These are phyloP conservation scores for Acanthamoeba healyi DNA, from an alignment of 208 protist species.

Conservation along the genomic window DNA sequence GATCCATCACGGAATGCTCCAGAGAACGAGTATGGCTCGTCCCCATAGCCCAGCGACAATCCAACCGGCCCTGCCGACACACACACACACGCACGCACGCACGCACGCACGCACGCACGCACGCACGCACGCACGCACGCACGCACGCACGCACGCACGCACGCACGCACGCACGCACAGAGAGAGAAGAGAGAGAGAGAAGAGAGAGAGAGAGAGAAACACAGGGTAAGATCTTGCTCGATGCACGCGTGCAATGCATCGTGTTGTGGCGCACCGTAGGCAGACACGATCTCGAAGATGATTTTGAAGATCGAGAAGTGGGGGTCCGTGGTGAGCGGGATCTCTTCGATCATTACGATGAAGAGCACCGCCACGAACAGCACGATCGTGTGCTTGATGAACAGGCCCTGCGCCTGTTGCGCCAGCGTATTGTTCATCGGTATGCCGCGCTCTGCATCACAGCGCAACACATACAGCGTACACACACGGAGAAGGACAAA, in stretches of 20 bases:
- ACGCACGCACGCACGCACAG: too few species aligned
- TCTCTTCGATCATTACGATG: constrained; percentile 44
- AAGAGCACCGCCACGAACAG: constrained; percentile 59
- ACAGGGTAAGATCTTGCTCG: too few species aligned
- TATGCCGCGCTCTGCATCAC: background rate
- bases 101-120: too few species aligned
- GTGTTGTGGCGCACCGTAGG: constrained; percentile 19
- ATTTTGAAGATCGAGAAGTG: constrained; percentile 68
- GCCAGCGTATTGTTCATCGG: constrained; percentile 29
- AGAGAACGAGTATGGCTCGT: constrained; percentile 18
- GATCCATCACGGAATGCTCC: background rate
- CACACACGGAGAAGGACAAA: background rate
- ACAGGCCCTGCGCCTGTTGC: background rate
- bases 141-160: too few species aligned
- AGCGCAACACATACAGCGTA: background rate
- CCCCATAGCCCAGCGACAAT: constrained; percentile 41
- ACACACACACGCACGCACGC: too few species aligned
- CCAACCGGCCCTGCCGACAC: constrained; percentile 11
- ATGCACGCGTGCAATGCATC: too few species aligned
- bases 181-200: background rate
- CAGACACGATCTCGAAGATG: constrained; percentile 64
- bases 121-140: too few species aligned
- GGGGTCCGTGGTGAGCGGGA: constrained; percentile 34
- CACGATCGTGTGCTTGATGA: background rate
- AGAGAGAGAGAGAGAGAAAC: too few species aligned